Base-by-base conservation (phyloP, 2,329 filamentous ascomycete species). In the Didymella glomerata region DNA sequence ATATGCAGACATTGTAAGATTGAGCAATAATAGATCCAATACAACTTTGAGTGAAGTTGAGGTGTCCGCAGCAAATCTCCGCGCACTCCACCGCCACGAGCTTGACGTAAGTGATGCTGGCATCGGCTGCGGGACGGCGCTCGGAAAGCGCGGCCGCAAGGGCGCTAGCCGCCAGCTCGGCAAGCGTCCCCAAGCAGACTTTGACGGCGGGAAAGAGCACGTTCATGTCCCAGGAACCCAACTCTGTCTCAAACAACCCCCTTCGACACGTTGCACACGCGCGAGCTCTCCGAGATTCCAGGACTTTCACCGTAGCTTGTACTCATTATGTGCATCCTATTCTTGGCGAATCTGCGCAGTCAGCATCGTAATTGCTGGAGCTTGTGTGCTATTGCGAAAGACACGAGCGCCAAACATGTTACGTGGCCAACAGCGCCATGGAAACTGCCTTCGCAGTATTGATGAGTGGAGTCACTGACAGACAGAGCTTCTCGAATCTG, bases 1-100 rank as follows among this genome's bases (percentile, higher is more conserved):
- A 67, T 78, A 78, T 28, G 66, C 59, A 36, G 57, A 62, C 74
- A 76, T 76, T 24, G 38, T 45, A 32, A 46, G 36, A 50, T 24
- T 24, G 34, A 46, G 34, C 10, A 28, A 48, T 48, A 34, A 54
- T 32, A 46, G 27, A 48, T 34, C n/a, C 40, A 36, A 46, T 30
- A 18, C 50, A 54, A 28, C 20, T 30, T n/a, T 49, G 30, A 34
- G 20, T 48, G 40, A 54, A 34, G 45, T 46, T 40, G 32, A 41
- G 40, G 25, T 41, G 30, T 41, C 55, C 40, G 40, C 50, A 54
- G 32, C 46, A 49, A 59, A 59, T 54, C 41, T 59, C 56, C 46
- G 40, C 41, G 38, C 50, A 40, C 14, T 46, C 53, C 54, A 51
- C 54, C 34, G 25, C 46, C 32, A 54, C 30, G 22, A 50, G 50